Conservation (phyloP, 192 early-diverging fungal genomes). For the Backusella luteola region DNA sequence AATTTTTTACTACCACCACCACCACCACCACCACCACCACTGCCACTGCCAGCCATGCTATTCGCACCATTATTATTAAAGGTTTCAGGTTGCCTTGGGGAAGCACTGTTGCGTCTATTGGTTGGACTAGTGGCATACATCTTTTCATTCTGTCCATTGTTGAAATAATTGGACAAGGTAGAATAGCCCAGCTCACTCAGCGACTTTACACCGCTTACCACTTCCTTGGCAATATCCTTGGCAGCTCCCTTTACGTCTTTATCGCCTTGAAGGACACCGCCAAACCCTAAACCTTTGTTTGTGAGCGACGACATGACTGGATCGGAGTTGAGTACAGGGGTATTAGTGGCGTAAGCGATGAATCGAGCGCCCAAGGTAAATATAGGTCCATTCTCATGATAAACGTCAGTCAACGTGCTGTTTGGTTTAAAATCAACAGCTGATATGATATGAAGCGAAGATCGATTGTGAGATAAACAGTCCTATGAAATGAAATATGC, state of each 20-base stretch:
- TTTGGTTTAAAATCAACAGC: conserved; percentile 39
- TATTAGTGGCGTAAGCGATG: conserved; percentile 69
- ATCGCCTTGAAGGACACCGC: conserved; percentile 27
- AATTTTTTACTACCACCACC: neutral
- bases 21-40: neutral
- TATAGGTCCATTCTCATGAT: conserved; percentile 37
- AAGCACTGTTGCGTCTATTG: neutral
- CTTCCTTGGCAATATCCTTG: conserved; percentile 77
- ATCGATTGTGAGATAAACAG: conserved; percentile 9
- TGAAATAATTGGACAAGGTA: conserved; percentile 64
- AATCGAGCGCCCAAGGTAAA: conserved; percentile 66
- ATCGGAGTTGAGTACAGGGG: conserved; percentile 31
- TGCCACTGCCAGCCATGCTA: neutral
- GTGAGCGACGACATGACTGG: neutral
- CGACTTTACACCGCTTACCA: conserved; percentile 73
- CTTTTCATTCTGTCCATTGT: neutral
- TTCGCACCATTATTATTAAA: neutral
- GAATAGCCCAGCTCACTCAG: conserved; percentile 66
- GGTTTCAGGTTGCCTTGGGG: neutral
- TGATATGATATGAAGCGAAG: conserved; percentile 51
- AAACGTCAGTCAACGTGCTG: conserved; percentile 51
- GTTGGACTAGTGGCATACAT: conserved; percentile 10
- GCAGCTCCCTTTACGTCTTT: conserved; percentile 57
- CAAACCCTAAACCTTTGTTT: conserved; percentile 21
- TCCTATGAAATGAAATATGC: conserved; percentile 2